Evolutionary conservation across 257 asterid genomes (phyloP), one percentile per base, ranked within the genome.

Genomic region (Fraxinus pennsylvanica): DNA sequence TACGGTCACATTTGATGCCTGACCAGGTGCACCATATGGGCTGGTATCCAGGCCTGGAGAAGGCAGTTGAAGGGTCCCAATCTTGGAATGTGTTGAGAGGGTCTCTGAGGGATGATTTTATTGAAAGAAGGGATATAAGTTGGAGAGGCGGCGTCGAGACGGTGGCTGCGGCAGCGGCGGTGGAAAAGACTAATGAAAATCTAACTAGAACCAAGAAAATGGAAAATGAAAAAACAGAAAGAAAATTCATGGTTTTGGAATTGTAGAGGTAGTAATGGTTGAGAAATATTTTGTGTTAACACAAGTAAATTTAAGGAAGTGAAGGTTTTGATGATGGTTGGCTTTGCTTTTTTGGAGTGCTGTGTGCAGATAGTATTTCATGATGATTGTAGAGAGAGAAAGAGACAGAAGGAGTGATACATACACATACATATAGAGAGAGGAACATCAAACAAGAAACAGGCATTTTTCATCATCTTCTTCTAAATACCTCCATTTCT

Each of bases 21-120:
- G 96, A 77, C 98, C 98, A 95, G 0, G 89, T 73, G 32, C 99
- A 95, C 97, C 97, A 93, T 4, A 52, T 84, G n/a, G 96, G 92
- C 36, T 54, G 85, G 19, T 72, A 74, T 15, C 80, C 82, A 2
- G 89, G 88, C 66, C 78, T 73, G 59, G 93, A 74, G 38, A 82
- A 86, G 0, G 84, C 74, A 2, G 81, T 68, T 0, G 87, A 10
- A 1, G 91, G 86, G 30, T 90, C 91, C 99, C 99, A 95, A 54
- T 88, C 94, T 4, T 22, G 87, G 80, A 95, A 84, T 13, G 89
- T 76, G 80, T 84, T 86, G 21, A 72, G 81, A 14, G 97, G 94
- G 84, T 90, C 97, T 14, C 35, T 74, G 4, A 95, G 85, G 54
- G 92, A 86, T 14, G 92, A 82, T 81, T 93, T 95, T 2, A 95